These are phyloP conservation scores for Penicillium argentinense DNA, from an alignment of 495 filamentous ascomycete species.

Conservation along the genomic window DNA sequence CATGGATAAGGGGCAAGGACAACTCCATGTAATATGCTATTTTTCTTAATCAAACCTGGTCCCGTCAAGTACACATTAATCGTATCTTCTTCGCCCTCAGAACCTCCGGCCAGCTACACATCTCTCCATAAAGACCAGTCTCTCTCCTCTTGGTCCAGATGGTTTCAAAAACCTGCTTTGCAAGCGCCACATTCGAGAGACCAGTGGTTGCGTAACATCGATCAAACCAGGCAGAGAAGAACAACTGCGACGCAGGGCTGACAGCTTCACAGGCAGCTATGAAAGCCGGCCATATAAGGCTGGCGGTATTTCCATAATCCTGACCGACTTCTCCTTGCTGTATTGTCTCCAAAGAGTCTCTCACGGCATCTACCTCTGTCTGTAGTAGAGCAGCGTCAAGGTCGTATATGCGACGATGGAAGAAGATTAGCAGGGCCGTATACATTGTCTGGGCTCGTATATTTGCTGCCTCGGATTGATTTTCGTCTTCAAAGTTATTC, in stretches of 20 bases:
- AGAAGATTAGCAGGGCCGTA: constrained; percentile 19
- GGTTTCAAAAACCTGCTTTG: constrained; percentile 13
- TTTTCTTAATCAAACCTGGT: no score
- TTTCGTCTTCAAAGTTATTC: background rate
- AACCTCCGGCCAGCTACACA: constrained; percentile 18
- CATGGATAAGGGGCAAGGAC: no score
- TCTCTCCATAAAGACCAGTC: background rate
- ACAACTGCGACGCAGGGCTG: constrained; percentile 4
- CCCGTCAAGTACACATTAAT: constrained; percentile 18
- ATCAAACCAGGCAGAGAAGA: constrained; percentile 22
- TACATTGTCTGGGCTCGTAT: constrained; percentile 18
- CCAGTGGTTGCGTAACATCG: constrained; percentile 11
- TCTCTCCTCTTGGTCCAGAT: constrained; percentile 17
- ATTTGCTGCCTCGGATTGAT: background rate
- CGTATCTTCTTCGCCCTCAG: constrained; percentile 15
- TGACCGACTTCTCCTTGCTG: constrained; percentile 5
- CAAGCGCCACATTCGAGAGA: constrained; percentile 10
- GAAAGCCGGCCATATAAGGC: constrained; percentile 25
- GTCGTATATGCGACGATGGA: constrained; percentile 23
- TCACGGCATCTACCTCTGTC: constrained; percentile 12
- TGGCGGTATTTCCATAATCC: constrained; percentile 8
- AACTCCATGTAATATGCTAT: no score
- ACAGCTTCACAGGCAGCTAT: constrained; percentile 24
- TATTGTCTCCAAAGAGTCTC: background rate
- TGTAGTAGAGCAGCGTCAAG: constrained; percentile 20